phyloP scores from a whole-genome alignment of 495 filamentous ascomycete species.

The Xylaria sp. region DNA sequence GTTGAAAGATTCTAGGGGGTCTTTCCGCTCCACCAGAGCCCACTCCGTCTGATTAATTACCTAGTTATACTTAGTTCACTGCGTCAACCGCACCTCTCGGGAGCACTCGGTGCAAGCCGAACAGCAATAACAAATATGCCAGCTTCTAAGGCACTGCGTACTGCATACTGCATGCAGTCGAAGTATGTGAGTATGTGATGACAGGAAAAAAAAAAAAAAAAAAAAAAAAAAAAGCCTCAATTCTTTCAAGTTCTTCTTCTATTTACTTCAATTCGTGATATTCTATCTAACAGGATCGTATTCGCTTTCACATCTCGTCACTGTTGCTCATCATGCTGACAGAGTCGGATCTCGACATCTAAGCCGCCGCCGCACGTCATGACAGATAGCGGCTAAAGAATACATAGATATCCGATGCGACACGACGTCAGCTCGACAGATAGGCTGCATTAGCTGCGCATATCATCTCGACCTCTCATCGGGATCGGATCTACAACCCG shows the following conservation, averaged over 20 bases:
- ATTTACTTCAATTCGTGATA: background rate
- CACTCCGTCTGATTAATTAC: too few relatives aligned
- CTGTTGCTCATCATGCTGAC: background rate
- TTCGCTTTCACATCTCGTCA: background rate
- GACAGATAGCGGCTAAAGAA: background rate
- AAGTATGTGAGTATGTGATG: too few relatives aligned
- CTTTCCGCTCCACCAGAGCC: background rate
- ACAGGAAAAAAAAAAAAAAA: too few relatives aligned
- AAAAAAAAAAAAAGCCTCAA: too few relatives aligned
- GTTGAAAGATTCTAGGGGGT: background rate
- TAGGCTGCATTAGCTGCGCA: background rate
- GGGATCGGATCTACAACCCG: background rate
- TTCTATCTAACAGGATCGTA: background rate
- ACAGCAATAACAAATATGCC: background rate
- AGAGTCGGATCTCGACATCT: background rate
- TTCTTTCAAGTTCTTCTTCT: background rate
- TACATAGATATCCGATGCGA: background rate
- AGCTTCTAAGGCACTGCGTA: too few relatives aligned
- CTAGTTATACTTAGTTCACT: too few relatives aligned
- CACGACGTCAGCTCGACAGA: slow-evolving; percentile 5
- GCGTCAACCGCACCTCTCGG: too few relatives aligned
- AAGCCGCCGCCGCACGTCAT: background rate
- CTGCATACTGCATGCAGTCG: background rate
- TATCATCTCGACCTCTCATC: background rate
- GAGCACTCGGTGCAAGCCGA: too few relatives aligned